Evolutionary conservation across 352 stramenopile genomes (phyloP), one percentile per base, ranked within the genome.

Genomic region (Aphanomyces euteiches): DNA sequence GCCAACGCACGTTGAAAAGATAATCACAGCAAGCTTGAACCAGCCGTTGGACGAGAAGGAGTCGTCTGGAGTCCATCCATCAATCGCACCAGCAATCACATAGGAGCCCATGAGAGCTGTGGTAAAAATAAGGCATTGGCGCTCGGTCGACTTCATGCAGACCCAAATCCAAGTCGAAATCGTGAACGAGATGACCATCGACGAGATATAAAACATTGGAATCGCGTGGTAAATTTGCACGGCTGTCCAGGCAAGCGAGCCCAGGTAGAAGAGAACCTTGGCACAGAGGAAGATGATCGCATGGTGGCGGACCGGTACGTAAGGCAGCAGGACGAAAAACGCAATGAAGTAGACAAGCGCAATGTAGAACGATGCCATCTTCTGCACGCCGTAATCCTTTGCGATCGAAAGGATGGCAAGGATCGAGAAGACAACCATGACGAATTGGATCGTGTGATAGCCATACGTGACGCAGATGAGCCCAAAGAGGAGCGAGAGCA

Each of bases 341-440:
- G 45, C 64, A n/a, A 60, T 15, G 40, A 63, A 41, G 37, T 61
- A 54, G 15, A 54, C 7, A 8, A 70, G 47, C 19, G 53, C 43
- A 38, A 70, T 19, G 17, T 48, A 37, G 34, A 70, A 61, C 37
- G 64, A 48, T 13, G 64, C 64, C 36, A 63, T 56, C 13, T 39
- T 28, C 15, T 70, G 13, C 13, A 70, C 8, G 17, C 28, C 28
- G 47, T 37, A 47, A 12, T 38, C 47, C 4, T 12, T 50, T 10
- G 64, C 64, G 34, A 70, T n/a, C 37, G 64, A 47, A 36, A 70
- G 64, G 38, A 61, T 48, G 21, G 47, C 64, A 5, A 61, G n/a
- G 50, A 70, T 39, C 17, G 54, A 61, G 54, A 61, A 61, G 17
- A 61, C 54, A 12, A 61, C 54, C 54, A 61, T 61, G 19, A 61